Evolutionary conservation across 2,329 filamentous ascomycete genomes (phyloP), one percentile per base, ranked within the genome.

Genomic region (Dactylellina sp.): DNA sequence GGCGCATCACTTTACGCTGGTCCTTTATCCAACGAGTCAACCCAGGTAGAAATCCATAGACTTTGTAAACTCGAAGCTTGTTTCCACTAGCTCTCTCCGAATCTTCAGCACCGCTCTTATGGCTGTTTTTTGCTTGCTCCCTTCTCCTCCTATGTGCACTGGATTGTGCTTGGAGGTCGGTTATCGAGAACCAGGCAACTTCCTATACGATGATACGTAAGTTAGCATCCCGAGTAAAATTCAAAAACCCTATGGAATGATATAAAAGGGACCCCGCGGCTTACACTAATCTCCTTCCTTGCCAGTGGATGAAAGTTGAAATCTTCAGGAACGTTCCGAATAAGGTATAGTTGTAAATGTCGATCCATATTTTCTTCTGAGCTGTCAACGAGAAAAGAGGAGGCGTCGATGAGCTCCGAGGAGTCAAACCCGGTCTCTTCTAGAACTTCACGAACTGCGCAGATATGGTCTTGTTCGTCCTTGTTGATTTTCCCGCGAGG

Each of bases 401-500:
- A 85, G 32, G 89, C 87, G 35, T 75, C 75, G 14, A 97, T 89
- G 47, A 98, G 82, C 2, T 91, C 91, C 22, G 93, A 90, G 59
- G 97, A 85, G 80, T 99, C 92, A 78, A 91, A 92, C 0, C 95
- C 95, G 0, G 95, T 99, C 83, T 99, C 95, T 81, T 99, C 95
- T 79, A 93, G 95, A 2, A 97, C 94, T 80, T 99, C 95, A 57
- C 95, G 88, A 57, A 97, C 86, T 22, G 96, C 95, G 81, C 96
- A 99, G 80, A 95, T 93, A 64, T 98, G 82, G 79, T 99, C 94
- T 71, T 91, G 89, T 81, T 99, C 95, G 79, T 96, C 92, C 82
- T 97, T 96, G 84, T 97, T 97, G 82, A 99, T 98, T 83, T 99
- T 99, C 40, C 95, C 96, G 56, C 94, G 85, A 0, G 95, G 95